Base-by-base conservation (phyloP, 2,329 filamentous ascomycete genomes). In the Teratosphaeria nubilosa region DNA sequence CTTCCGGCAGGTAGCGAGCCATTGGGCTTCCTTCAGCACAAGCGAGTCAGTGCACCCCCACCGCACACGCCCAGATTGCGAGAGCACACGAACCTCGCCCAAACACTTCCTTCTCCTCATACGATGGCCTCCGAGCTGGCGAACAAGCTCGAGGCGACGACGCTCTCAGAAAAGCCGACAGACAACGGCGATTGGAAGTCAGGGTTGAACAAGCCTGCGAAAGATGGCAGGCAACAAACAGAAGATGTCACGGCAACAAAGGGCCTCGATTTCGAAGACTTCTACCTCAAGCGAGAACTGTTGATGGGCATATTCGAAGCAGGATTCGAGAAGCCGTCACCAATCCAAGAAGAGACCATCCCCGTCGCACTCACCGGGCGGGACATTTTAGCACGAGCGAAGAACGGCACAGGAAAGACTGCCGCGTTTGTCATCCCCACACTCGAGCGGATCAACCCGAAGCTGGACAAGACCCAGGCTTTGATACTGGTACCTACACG, bases 281-380 rank as follows among this genome's bases (percentile, higher is more conserved):
- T 99, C 73, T 88, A 88, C 65, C 86, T 99, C 68, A 96, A 95
- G 79, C 84, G 94, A 72, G 90, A 96, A 72, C 79, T 99, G 61
- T 84, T 99, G 78, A 99, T 97, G 92, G 94, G 94, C 62, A 97
- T 99, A 65, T 99, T 97, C 75, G 94, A 99, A 78, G 94, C 94
- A 66, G 94, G 94, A 63, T 99, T 96, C 75, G 94, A 99, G 75
- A 96, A 95, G 77, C 94, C 94, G 16, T 99, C 94, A 58, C 94
- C 94, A 11, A 99, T 99, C 68, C 94, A 99, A 84, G 94, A 99
- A 86, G 94, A 97, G 78, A 91, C 94, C 57, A 96, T 99, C 70
- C 94, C 94, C 53, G 92, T 99, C 65, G 94, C 94, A 55, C 82
- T 99, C 58, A 95, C 92, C 53, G 94, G 94, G 58, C 85, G 92